phyloP scores from a whole-genome alignment of 2,329 filamentous ascomycete genomes.

The Phoma herbarum region DNA sequence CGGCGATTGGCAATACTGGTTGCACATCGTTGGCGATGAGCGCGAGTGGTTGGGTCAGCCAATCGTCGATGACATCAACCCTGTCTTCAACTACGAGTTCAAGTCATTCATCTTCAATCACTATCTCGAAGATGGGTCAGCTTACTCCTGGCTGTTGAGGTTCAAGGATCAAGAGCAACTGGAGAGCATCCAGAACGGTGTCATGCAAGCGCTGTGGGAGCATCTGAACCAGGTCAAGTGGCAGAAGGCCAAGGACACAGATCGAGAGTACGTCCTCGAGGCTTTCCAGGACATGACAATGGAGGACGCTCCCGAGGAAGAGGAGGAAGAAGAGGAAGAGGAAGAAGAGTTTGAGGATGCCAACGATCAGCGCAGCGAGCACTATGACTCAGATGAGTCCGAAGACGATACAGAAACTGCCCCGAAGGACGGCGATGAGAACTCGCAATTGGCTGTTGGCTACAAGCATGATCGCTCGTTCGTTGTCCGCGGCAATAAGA shows the following conservation, averaged over 20 bases:
- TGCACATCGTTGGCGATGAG: conserved; percentile 80
- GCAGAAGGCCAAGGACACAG: conserved; percentile 87
- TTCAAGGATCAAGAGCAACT: conserved; percentile 85
- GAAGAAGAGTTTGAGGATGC: conserved; percentile 70
- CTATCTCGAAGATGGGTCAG: conserved; percentile 85
- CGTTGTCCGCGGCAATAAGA: conserved; percentile 95
- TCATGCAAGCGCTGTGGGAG: conserved; percentile 97
- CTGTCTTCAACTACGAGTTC: conserved; percentile 98
- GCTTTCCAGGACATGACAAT: conserved; percentile 94
- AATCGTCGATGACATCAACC: conserved; percentile 90
- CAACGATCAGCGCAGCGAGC: conserved; percentile 74
- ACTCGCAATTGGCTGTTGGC: conserved; percentile 92
- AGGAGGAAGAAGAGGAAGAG: conserved; percentile 64
- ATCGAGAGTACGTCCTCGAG: conserved; percentile 92
- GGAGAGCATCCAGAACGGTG: conserved; percentile 88
- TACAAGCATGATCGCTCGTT: conserved; percentile 98
- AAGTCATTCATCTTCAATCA: conserved; percentile 99
- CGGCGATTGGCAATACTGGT: conserved; percentile 94
- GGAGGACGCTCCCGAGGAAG: conserved; percentile 74
- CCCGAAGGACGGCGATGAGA: conserved; percentile 81
- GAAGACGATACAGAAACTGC: conserved; percentile 75
- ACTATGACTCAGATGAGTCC: conserved; percentile 79
- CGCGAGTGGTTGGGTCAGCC: conserved; percentile 87
- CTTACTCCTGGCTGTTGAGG: conserved; percentile 93
- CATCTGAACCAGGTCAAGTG: conserved; percentile 94